These are phyloP conservation scores for Angomonas deanei DNA, from an alignment of 208 protist genomes.

Conservation along the genomic window DNA sequence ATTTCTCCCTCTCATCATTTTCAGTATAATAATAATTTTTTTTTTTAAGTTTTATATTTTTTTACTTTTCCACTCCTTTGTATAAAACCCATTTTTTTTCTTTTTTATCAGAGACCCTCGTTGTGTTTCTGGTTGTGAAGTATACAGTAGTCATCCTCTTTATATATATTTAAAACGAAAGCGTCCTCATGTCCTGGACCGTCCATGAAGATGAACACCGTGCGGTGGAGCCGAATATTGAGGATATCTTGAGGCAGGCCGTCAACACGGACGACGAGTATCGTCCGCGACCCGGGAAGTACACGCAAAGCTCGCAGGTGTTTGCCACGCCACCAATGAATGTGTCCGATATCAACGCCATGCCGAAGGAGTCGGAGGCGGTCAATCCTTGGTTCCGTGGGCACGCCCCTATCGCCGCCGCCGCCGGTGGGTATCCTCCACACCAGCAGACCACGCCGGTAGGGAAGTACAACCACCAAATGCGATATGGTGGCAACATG, in stretches of 20 bases:
- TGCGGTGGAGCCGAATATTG: slow-evolving; percentile 36
- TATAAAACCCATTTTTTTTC: background rate
- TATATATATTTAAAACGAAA: slow-evolving; percentile 2
- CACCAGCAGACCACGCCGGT: slow-evolving; percentile 11
- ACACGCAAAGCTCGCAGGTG: slow-evolving; percentile 76
- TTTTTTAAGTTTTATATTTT: background rate
- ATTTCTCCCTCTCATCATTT: background rate
- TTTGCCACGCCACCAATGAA: slow-evolving; percentile 41
- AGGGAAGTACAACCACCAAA: slow-evolving; percentile 12
- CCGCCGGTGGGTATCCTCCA: background rate
- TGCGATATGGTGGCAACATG: background rate
- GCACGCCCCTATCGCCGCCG: background rate
- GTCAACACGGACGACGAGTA: slow-evolving; percentile 30
- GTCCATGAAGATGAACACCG: slow-evolving; percentile 84
- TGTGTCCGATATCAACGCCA: background rate
- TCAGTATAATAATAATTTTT: background rate
- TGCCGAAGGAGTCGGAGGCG: background rate
- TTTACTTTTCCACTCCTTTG: background rate
- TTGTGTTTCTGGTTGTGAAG: background rate
- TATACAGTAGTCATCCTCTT: background rate
- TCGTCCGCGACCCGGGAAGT: slow-evolving; percentile 38
- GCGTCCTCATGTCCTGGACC: slow-evolving; percentile 64
- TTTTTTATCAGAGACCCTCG: too few relatives aligned
- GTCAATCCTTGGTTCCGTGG: background rate
- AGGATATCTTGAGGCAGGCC: slow-evolving; percentile 40